Evolutionary conservation across 2,329 filamentous ascomycete species (phyloP), one percentile per base, ranked within the genome.

Genomic region (Sclerotinia nivalis): DNA sequence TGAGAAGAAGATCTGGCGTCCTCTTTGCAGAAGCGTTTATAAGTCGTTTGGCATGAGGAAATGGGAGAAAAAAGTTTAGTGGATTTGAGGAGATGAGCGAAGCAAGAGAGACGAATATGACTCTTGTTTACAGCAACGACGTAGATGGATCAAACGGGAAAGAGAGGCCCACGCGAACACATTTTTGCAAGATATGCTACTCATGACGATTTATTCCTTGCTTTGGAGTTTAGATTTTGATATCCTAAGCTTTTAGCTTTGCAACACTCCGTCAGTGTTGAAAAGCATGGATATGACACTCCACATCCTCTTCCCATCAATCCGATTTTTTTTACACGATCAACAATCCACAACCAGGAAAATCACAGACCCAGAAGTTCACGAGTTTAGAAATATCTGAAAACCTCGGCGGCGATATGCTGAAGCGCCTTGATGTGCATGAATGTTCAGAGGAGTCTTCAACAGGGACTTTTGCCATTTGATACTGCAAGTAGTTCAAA

Each of bases 1-100:
- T 18, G 64, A 66, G 7, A 58, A n/a, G 64, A 66, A 20, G 8
- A 20, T 66, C 18, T 66, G 64, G 64, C 20, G 22, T 18, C 64
- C 64, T 1, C 37, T 66, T 40, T 66, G 64, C n/a, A 52, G 50
- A 66, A 25, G 64, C 20, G 52, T 66, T n/a, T 43, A 66, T 34
- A 56, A 34, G 20, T 52, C 47, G 47, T 43, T 52, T 65, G 9
- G 31, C 1, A 65, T 65, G 61, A 52, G 15, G 7, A 52, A 52
- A 34, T 65, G 61, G 61, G 47, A 65, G 47, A 28, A 40, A 7
- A 52, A 28, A n/a, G 8, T 65, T 20, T 25, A 52, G 31, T 20
- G 15, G 37, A 22, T 8, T 5, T 18, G 8, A 1, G 20, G 28
- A 62, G 25, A 49, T n/a, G 22, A 25, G 1, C 13, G 28, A 8